A percentile compares a stretch with the other conserved stretches of the same genome.
phyloP scores from a whole-genome alignment of 1,284 basidiomycete genomes.

The Marasmius fiardii region DNA sequence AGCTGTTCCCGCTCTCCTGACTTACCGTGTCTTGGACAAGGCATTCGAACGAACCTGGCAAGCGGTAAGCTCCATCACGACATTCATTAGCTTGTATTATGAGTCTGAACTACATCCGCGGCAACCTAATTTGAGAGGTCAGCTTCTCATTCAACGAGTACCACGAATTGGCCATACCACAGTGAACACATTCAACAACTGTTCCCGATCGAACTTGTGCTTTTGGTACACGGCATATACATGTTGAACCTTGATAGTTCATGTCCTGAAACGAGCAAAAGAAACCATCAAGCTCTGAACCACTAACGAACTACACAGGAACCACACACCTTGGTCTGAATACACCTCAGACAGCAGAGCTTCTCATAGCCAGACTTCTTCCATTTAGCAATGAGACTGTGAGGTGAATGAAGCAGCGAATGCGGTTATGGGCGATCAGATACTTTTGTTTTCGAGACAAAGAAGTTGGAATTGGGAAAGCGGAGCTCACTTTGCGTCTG shows the following conservation, averaged over 20 bases:
- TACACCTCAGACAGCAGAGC: constrained; percentile 95
- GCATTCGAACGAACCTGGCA: too few relatives aligned
- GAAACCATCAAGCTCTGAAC: constrained; percentile 9
- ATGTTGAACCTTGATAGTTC: constrained; percentile 99
- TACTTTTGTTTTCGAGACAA: constrained; percentile 2
- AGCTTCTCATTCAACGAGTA: neutral
- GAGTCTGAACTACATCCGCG: constrained; percentile 85
- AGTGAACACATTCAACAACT: constrained; percentile 96
- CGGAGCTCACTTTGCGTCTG: constrained; percentile 86
- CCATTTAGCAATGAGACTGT: constrained; percentile 98
- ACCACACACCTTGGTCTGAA: constrained; percentile 79
- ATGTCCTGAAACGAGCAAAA: constrained; percentile 62
- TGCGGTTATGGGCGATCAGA: neutral
- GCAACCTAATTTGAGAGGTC: constrained; percentile 48
- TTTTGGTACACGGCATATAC: constrained; percentile 97
- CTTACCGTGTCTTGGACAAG: too few relatives aligned
- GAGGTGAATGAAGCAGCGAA: too few relatives aligned
- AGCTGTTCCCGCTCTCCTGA: neutral
- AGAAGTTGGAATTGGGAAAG: neutral
- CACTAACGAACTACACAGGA: neutral
- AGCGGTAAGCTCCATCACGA: neutral
- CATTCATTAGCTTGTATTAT: constrained; percentile 29
- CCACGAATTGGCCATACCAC: constrained; percentile 58
- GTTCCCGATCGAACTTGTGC: constrained; percentile 88
- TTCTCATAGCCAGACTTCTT: constrained; percentile 99